Percentiles rank a stretch among this genome's conserved stretches.
Conservation (phyloP, 257 asterid species). For the Plectranthus barbatus region DNA sequence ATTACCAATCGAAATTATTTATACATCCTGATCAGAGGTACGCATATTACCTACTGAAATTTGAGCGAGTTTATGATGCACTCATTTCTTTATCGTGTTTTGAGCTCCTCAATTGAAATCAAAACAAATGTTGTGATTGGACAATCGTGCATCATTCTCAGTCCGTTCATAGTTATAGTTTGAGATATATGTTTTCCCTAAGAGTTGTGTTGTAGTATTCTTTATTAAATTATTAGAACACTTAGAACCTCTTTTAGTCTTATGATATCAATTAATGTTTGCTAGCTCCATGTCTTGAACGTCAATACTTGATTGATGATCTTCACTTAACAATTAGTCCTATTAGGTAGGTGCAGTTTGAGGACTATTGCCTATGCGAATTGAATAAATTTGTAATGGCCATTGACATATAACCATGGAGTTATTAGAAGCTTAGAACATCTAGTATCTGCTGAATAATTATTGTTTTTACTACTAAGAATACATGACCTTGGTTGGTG, state of each 20-base stretch:
- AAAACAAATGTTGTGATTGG: background rate
- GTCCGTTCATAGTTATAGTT: background rate
- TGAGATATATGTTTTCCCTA: background rate
- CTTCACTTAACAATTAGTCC: background rate
- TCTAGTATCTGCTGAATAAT: background rate
- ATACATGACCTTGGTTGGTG: background rate
- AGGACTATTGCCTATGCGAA: background rate
- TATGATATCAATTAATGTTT: background rate
- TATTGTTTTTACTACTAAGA: background rate
- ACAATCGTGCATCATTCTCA: background rate
- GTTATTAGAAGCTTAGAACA: background rate
- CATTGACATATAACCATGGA: background rate
- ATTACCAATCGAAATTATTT: too few species aligned
- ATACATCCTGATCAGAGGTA: background rate
- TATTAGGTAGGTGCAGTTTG: too few species aligned
- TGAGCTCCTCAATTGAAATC: background rate
- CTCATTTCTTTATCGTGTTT: background rate
- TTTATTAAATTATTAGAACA: background rate
- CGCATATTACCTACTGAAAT: background rate
- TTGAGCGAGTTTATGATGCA: background rate
- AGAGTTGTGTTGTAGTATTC: background rate
- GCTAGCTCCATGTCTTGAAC: background rate
- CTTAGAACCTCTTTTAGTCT: background rate
- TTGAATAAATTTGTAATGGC: background rate
- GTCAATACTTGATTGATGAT: background rate